Conservation (phyloP, 108 stramenopile genomes). For the Cyclotella distinguenda region DNA sequence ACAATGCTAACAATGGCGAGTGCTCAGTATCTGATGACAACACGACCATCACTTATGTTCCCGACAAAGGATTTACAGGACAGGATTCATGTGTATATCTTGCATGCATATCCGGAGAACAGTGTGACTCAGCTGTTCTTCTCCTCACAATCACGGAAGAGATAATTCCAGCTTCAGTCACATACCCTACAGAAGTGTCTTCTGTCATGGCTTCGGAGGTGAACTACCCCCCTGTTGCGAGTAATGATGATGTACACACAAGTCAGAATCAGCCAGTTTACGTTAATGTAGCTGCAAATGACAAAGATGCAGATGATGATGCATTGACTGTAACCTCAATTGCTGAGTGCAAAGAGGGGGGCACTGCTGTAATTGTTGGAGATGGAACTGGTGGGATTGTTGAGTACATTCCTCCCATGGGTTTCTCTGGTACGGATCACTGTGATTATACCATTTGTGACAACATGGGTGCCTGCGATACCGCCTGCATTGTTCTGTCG, state of each 20-base stretch:
- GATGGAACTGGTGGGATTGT: conserved; percentile 24
- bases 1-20: conserved; percentile 4
- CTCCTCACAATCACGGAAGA: background rate
- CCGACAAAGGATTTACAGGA: background rate
- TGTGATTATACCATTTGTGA: conserved; percentile 15
- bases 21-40: background rate
- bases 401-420: conserved; percentile 3
- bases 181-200: background rate
- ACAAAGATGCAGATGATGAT: background rate
- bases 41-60: background rate
- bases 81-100: conserved; percentile 7
- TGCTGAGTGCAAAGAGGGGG: conserved; percentile 7
- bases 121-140: background rate
- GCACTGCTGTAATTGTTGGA: background rate
- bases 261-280: conserved; percentile 10
- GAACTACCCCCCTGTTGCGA: background rate
- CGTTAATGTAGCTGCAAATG: conserved; percentile 17
- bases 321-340: conserved; percentile 6
- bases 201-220: background rate
- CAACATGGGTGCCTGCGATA: conserved; percentile 3
- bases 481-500: conserved; percentile 4
- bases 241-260: conserved; percentile 1
- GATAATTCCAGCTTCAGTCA: background rate
- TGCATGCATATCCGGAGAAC: background rate
- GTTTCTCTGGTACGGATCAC: conserved; percentile 5